These are phyloP conservation scores for Aspergillus spinulosporus DNA, from an alignment of 2,329 filamentous ascomycete genomes.

Conservation along the genomic window DNA sequence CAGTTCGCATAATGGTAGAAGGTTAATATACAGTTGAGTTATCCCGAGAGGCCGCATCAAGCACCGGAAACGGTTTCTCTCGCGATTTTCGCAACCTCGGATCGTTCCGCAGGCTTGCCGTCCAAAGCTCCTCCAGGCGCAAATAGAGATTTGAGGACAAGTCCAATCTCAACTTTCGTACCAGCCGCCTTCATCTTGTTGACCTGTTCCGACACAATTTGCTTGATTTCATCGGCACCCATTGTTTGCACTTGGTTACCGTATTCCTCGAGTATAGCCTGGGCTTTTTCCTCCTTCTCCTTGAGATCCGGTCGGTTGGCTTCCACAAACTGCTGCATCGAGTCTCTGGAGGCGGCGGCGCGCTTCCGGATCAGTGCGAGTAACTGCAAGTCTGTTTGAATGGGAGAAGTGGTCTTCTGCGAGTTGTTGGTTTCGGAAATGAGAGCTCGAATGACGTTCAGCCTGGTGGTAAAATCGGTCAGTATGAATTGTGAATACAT, in stretches of 20 bases:
- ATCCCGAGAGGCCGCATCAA: slow-evolving; percentile 7
- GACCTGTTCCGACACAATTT: slow-evolving; percentile 39
- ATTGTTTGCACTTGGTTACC: slow-evolving; percentile 44
- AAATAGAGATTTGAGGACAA: slow-evolving; percentile 46
- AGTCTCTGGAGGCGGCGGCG: slow-evolving; percentile 37
- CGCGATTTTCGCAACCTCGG: slow-evolving; percentile 43
- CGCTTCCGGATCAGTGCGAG: slow-evolving; percentile 50
- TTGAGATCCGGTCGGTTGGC: slow-evolving; percentile 47
- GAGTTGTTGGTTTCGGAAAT: slow-evolving; percentile 53
- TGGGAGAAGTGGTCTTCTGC: slow-evolving; percentile 47
- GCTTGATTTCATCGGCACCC: slow-evolving; percentile 42
- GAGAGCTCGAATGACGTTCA: slow-evolving; percentile 51
- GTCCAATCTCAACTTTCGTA: slow-evolving; percentile 39
- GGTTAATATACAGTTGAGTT: slow-evolving; percentile 25
- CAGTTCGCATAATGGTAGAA: slow-evolving; percentile 24
- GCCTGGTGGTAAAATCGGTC: slow-evolving; percentile 28
- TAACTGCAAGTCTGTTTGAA: slow-evolving; percentile 50
- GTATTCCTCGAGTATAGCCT: slow-evolving; percentile 48
- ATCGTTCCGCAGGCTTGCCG: slow-evolving; percentile 46
- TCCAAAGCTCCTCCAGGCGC: slow-evolving; percentile 43
- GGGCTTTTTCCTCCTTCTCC: slow-evolving; percentile 47
- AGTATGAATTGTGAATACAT: background rate
- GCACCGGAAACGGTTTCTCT: slow-evolving; percentile 36
- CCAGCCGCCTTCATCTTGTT: slow-evolving; percentile 37
- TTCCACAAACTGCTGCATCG: slow-evolving; percentile 43